Base-by-base conservation (phyloP, 1,284 basidiomycete genomes). In the Ustilago curta region DNA sequence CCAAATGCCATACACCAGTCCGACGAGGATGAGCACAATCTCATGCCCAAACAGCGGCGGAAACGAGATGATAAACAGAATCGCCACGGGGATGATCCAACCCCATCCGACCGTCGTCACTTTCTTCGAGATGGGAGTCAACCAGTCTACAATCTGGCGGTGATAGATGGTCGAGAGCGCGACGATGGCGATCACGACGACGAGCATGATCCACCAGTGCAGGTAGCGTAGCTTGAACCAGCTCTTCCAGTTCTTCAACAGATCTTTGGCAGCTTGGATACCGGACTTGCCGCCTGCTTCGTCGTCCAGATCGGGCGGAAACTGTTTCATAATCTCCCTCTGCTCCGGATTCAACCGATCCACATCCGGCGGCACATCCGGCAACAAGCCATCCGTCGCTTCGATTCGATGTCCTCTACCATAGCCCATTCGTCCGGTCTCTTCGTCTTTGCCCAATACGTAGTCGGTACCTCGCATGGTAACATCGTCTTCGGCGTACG, bases 11-110 rank as follows among this genome's bases (percentile, higher is more conserved):
- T 82, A 82, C 1, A 92, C 90, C n/a, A 92, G 84, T n/a, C 91
- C 91, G 77, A 90, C 91, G 9, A 93, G 86, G 40, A 93, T 88
- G 8, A 89, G 90, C 27, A 93, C 88, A 69, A 92, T 91, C 86
- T 93, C 91, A 72, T 92, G 91, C 6, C 91, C 91, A 73, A 92
- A 92, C 12, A 92, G 87, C 14, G 59, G 67, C 5, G 79, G 66
- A 55, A 76, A 76, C 16, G 59, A 80, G 40, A 93, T 89, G 72
- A 93, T 87, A 80, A 93, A 91, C 27, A 93, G 87, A 54, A 93
- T 87, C 47, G 86, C 92, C 51, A 95, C 93, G 1, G 94, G 93
- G 45, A 96, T 93, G 18, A 91, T 84, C 91, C 91, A 95, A 19
- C 94, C 93, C 43, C 82, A 87, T 11, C 85, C 83, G 19, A 88